A percentile compares a stretch with the other conserved stretches of the same genome.
These are phyloP conservation scores for Phytophthora foliorum DNA, from an alignment of 352 stramenopile genomes.

Conservation along the genomic window DNA sequence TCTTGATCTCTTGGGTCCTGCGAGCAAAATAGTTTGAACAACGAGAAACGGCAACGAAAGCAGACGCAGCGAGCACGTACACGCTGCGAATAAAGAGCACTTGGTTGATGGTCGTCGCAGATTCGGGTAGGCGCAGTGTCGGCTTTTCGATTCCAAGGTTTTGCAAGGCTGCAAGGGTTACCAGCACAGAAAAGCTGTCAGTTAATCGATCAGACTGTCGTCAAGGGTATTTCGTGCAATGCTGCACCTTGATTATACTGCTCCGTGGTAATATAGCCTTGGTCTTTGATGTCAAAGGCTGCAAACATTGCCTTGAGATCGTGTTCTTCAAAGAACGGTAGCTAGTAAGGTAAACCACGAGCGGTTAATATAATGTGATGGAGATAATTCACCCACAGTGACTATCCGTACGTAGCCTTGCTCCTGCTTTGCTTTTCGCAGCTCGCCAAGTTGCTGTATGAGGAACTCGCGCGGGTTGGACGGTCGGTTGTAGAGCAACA, in stretches of 20 bases:
- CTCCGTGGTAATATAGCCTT: conserved; percentile 64
- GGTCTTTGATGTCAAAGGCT: conserved; percentile 80
- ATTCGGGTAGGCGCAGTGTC: conserved; percentile 71
- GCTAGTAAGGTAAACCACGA: conserved; percentile 29
- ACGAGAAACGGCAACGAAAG: background rate
- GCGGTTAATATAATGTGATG: background rate
- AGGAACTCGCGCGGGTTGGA: conserved; percentile 71
- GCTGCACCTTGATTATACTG: conserved; percentile 76
- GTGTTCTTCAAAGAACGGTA: conserved; percentile 77
- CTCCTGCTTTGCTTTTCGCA: conserved; percentile 65
- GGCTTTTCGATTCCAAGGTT: conserved; percentile 76
- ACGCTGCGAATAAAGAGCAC: conserved; percentile 77
- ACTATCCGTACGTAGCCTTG: conserved; percentile 53
- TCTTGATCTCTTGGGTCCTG: conserved; percentile 79
- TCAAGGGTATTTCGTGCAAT: background rate
- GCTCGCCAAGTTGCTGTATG: conserved; percentile 60
- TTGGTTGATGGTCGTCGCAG: conserved; percentile 62
- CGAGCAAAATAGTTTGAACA: background rate
- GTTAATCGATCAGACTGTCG: background rate
- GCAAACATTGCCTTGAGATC: conserved; percentile 81
- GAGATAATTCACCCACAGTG: background rate
- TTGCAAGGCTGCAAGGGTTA: conserved; percentile 44
- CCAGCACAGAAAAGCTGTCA: background rate
- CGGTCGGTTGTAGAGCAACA: conserved; percentile 74
- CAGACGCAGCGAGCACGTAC: conserved; percentile 35